Base-by-base conservation (phyloP, 2,329 filamentous ascomycete genomes). In the Clonostachys byssicola region DNA sequence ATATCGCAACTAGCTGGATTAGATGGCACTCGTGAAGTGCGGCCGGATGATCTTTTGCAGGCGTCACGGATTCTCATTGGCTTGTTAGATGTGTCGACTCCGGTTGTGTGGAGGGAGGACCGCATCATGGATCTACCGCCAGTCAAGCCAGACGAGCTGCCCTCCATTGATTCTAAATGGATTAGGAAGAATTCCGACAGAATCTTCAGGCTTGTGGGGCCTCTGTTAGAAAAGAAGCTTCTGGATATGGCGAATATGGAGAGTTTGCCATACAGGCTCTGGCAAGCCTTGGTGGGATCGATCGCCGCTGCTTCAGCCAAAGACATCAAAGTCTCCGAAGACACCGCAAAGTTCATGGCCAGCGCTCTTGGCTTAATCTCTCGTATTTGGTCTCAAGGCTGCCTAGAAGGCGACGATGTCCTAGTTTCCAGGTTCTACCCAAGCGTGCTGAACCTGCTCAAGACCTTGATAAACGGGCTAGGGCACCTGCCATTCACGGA, bases 321-420 rank as follows among this genome's bases (percentile, higher is more conserved):
- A 65, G 94, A 99, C 65, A 86, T 99, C 56, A 95, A 92, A 57
- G 85, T 92, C 7, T 91, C 90, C 0, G 79, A 80, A 12, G 92
- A 97, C 51, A 89, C 91, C 2, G 88, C 89, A 59, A 80, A 83
- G 51, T 92, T 92, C 49, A 77, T 96, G 51, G 85, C 88, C 18
- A 76, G 81, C 40, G 75, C 91, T 18, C 76, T 92, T 44, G 82
- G 82, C 40, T 66, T 91, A 18, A 68, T 96, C 7, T 78, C 82
- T 43, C 80, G 77, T 23, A 64, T 92, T 3, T 95, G 91, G 89
- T 52, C 57, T 0, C 44, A 35, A 18, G 63, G 64, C 6, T 43
- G 54, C 3, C 30, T 51, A 1, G 61, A 77, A 60, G 40, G 74
- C 72, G 59, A 83, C 65, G 55, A 69, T 65, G 55, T 59, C 14